Percentiles rank a stretch among this genome's conserved stretches.
Evolutionary conservation across 139 green algal genomes (phyloP).

Genomic region (Coccomyxa sp.): DNA sequence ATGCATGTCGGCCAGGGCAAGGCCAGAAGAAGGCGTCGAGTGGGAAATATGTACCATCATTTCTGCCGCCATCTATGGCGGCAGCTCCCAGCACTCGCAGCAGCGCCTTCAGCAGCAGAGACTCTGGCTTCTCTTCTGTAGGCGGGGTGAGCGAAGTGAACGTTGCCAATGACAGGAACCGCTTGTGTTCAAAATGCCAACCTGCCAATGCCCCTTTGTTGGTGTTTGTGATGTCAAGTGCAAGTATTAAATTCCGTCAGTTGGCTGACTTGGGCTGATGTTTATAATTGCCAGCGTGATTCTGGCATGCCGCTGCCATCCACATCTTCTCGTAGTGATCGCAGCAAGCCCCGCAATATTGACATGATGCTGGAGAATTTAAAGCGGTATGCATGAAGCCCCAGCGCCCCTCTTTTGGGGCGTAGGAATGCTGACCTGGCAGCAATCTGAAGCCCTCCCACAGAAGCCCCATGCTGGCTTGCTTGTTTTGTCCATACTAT

Average conservation of each 20-base stretch:
- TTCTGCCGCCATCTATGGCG: constrained; percentile 59
- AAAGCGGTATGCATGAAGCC: constrained; percentile 55
- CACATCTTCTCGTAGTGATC: constrained; percentile 2
- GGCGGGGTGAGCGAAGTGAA: not conserved
- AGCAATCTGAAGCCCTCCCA: too few species aligned
- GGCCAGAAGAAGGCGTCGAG: not conserved
- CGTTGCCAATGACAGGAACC: too few species aligned
- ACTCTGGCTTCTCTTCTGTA: not conserved
- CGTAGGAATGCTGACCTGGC: too few species aligned
- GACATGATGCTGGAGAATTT: constrained; percentile 88
- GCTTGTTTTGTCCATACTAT: too few species aligned
- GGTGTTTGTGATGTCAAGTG: too few species aligned
- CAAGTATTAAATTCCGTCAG: not conserved
- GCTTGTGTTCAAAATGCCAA: too few species aligned
- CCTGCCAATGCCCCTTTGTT: too few species aligned
- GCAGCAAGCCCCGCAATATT: constrained; percentile 74
- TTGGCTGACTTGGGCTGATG: not conserved
- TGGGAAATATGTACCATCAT: constrained; percentile 69
- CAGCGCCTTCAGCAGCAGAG: not conserved
- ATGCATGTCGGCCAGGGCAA: not conserved
- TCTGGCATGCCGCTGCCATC: not conserved
- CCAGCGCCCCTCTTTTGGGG: too few species aligned
- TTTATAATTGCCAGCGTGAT: constrained; percentile 3
- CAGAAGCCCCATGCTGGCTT: too few species aligned
- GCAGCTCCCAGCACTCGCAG: constrained; percentile 12